Conservation (phyloP, 805 yeast species). For the Monosporozyma aquatica region DNA sequence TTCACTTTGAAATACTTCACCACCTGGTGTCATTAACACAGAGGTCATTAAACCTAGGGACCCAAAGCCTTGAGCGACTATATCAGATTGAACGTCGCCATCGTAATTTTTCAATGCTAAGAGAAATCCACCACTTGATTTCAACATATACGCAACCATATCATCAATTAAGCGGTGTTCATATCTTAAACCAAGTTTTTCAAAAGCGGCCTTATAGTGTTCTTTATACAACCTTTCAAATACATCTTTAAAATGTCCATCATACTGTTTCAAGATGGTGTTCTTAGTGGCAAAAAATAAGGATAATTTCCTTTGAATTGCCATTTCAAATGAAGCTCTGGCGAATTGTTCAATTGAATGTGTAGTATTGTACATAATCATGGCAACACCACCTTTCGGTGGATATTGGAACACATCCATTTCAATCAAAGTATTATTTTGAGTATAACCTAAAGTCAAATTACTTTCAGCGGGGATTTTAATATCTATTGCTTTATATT, state of each 20-base stretch:
- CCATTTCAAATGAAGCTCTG: constrained; percentile 82
- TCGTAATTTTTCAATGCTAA: constrained; percentile 96
- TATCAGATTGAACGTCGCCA: constrained; percentile 96
- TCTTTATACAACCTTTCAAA: constrained; percentile 70
- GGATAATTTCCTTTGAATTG: constrained; percentile 66
- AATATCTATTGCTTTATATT: constrained; percentile 85
- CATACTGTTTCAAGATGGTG: constrained; percentile 87
- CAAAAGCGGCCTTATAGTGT: constrained; percentile 63
- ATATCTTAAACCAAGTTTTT: constrained; percentile 76
- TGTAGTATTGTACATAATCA: constrained; percentile 94
- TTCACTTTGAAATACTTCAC: constrained; percentile 88
- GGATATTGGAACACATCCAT: constrained; percentile 44
- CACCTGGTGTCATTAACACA: constrained; percentile 89
- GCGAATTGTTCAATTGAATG: constrained; percentile 87
- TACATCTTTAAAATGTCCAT: constrained; percentile 89
- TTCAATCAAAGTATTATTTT: constrained; percentile 43
- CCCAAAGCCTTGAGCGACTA: constrained; percentile 96
- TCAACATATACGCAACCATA: constrained; percentile 98
- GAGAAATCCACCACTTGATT: constrained; percentile 86
- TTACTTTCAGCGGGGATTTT: constrained; percentile 66
- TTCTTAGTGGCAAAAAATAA: constrained; percentile 85
- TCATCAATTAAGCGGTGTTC: constrained; percentile 95
- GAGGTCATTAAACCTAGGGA: constrained; percentile 95
- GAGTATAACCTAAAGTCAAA: constrained; percentile 64
- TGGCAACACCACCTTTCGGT: constrained; percentile 52